Evolutionary conservation across 192 early-diverging fungal genomes (phyloP), one percentile per base, ranked within the genome.

Genomic region (Umbelopsis ramanniana): DNA sequence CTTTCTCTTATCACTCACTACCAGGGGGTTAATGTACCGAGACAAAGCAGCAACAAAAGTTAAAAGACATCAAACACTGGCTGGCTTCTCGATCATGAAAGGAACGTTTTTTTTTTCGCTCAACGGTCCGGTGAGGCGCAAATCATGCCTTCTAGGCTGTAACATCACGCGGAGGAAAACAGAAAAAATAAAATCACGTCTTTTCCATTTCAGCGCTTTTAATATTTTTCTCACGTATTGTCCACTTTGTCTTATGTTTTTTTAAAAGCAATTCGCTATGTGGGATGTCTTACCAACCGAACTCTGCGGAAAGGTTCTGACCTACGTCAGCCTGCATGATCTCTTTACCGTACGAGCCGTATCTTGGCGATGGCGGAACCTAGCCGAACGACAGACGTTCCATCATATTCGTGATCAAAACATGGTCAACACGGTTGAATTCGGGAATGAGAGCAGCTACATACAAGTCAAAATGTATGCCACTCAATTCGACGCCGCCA

Each of bases 151-250:
- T 12, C 40, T 0, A 43, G 6, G 40, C 40, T 43, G 40, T 12
- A 43, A 43, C 40, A 43, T 43, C 40, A 43, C 40, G 40, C 40
- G 40, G 8, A 12, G 40, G 40, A 43, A 43, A n/a, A n/a, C n/a
- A n/a, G n/a, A n/a, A 43, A 43, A 11, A 43, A 43, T 12, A 43
- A 11, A 43, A 43, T 50, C 17, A 50, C 6, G 5, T 19, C 10
- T 33, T 33, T 24, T 63, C 12, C 57, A 12, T 14, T 26, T 19
- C 33, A 29, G 57, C 7, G 11, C 55, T 17, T 23, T 6, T 35
- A 12, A 4, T 63, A n/a, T 63, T 60, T 60, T 63, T 63, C 57
- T 63, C 57, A 63, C 57, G 57, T 63, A 63, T 63, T 63, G 57
- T 63, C 6, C 6, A 43, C 40, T 43, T 43, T n/a, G 29, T 63